Evolutionary conservation across 306 rosid genomes (phyloP).

Genomic region (Aeschynomene evenia): DNA sequence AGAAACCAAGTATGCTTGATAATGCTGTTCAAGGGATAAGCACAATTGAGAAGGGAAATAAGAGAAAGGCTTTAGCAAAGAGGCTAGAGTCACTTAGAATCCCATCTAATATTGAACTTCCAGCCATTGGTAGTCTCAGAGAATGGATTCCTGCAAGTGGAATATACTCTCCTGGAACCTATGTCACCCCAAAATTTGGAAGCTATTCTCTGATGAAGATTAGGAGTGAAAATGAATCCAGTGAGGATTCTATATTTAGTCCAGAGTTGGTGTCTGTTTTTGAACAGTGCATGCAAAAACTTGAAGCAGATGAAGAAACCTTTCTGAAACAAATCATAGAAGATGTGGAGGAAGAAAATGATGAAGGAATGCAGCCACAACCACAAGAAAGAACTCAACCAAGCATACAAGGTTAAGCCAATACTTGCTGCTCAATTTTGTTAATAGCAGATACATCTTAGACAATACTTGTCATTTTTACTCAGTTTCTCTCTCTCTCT

Average conservation of each 20-base stretch:
- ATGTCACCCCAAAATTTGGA: slow-evolving; percentile 56
- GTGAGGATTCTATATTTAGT: slow-evolving; percentile 38
- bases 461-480: slow-evolving; percentile 2
- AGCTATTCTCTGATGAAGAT: slow-evolving; percentile 31
- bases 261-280: slow-evolving; percentile 49
- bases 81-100: slow-evolving; percentile 46
- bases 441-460: neutral
- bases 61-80: slow-evolving; percentile 44
- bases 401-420: neutral
- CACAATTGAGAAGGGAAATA: slow-evolving; percentile 34
- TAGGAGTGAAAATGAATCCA: slow-evolving; percentile 27
- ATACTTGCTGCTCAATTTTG: slow-evolving; percentile 12
- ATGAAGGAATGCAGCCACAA: neutral
- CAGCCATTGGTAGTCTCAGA: slow-evolving; percentile 43
- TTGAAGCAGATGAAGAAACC: slow-evolving; percentile 49
- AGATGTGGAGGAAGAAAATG: slow-evolving; percentile 39
- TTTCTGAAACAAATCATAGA: slow-evolving; percentile 45
- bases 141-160: slow-evolving; percentile 41
- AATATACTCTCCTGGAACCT: slow-evolving; percentile 43
- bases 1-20: neutral
- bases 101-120: slow-evolving; percentile 34
- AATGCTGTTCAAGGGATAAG: neutral
- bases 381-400: slow-evolving; percentile 16
- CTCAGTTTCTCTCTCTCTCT: neutral
- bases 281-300: slow-evolving; percentile 47